These are phyloP conservation scores for Acanthamoeba healyi DNA, from an alignment of 208 protist genomes.

Conservation along the genomic window DNA sequence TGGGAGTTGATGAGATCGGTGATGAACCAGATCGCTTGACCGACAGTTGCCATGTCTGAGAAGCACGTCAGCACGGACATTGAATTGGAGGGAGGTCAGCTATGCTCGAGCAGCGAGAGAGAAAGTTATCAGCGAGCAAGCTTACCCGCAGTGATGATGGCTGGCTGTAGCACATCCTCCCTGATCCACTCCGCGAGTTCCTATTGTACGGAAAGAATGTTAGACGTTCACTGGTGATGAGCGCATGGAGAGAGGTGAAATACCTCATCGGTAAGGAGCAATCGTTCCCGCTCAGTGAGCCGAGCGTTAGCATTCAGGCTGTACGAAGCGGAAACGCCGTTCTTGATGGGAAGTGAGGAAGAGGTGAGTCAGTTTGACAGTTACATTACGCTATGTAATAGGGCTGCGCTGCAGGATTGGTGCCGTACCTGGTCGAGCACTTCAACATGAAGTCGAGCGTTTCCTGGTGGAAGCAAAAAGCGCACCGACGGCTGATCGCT, in stretches of 20 bases:
- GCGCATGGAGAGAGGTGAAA: background rate
- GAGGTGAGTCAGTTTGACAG: background rate
- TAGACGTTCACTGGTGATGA: too few species aligned
- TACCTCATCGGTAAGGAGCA: slow-evolving; percentile 48
- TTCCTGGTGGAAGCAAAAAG: slow-evolving; percentile 52
- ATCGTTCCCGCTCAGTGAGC: background rate
- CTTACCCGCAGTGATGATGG: background rate
- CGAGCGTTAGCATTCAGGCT: background rate
- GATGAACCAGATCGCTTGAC: slow-evolving; percentile 38
- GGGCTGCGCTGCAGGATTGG: too few species aligned
- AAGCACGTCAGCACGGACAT: background rate
- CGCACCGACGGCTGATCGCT: background rate
- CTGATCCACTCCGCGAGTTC: slow-evolving; percentile 48
- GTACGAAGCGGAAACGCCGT: slow-evolving; percentile 5
- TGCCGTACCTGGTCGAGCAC: slow-evolving; percentile 42
- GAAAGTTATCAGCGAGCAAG: background rate
- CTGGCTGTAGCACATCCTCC: slow-evolving; percentile 9
- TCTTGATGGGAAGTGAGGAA: background rate
- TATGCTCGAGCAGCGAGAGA: background rate
- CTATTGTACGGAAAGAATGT: background rate
- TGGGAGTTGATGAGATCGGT: background rate
- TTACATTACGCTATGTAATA: too few species aligned
- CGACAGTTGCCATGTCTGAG: background rate
- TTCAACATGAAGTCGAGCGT: slow-evolving; percentile 37
- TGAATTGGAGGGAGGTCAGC: too few species aligned